Evolutionary conservation across 495 filamentous ascomycete species (phyloP), one percentile per base, ranked within the genome.

Genomic region (Penicillium odoratum): DNA sequence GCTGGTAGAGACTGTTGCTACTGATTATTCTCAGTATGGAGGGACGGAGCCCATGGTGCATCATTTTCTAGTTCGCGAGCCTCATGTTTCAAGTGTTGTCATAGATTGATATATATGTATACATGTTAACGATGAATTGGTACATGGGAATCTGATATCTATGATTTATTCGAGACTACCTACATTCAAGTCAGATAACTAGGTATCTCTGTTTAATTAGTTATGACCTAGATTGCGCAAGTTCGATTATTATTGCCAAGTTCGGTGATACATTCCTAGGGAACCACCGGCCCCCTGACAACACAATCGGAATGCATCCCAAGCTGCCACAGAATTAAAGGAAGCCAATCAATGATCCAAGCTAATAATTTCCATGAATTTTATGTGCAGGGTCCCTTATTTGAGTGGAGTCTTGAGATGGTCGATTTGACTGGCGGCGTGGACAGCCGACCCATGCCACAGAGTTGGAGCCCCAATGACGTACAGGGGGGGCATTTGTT

Each of bases 301-400:
- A 69, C 64, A 31, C 46, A 6, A 16, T 21, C 31, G 62, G 67
- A 69, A 69, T 69, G 67, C 43, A 60, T 18, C 45, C 51, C 31
- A 58, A 15, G 54, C 26, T 10, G 55, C 43, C 9, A 28, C 11
- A 16, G 26, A 13, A 7, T 30, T 34, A 15, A 5, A 1, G 42
- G 9, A 38, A 45, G 28, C 64, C 64, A 69, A 69, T 68, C 13
- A 53, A 30, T 5, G 51, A n/a, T 6, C 9, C 33, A 21, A 26
- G 43, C 15, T 7, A 11, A 47, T 29, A 36, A 52, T 49, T 34
- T 31, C 21, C 21, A 13, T 5, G 9, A 45, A 43, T 40, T n/a
- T 16, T 6, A 2, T 25, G 13, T 36, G 26, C 34, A 42, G 10
- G 28, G 38, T 10, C 15, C 38, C 44, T 30, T n/a, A 47, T 49